Evolutionary conservation across 345 rosid genomes (phyloP).

Genomic region (Aurinia saxatilis): DNA sequence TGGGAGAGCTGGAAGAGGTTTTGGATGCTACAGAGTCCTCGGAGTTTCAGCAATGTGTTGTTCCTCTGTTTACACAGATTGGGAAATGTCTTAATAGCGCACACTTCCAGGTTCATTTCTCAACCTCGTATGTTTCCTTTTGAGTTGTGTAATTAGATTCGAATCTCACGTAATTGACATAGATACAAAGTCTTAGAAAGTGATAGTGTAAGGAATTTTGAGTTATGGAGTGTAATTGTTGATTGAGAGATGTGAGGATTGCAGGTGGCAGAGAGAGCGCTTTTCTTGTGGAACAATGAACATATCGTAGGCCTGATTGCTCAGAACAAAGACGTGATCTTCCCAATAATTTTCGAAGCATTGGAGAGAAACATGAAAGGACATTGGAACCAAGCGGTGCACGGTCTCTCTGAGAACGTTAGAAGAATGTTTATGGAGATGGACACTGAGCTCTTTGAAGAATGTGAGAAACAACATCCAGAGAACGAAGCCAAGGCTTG

Average conservation of each 20-base stretch:
- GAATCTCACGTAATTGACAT: not conserved
- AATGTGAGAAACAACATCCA: constrained; percentile 25
- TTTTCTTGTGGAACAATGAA: constrained; percentile 64
- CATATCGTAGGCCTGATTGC: constrained; percentile 47
- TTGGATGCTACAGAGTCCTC: constrained; percentile 32
- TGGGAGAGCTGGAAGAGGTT: constrained; percentile 44
- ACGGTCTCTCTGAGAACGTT: constrained; percentile 46
- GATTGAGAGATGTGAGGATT: constrained; percentile 12
- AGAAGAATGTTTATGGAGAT: constrained; percentile 42
- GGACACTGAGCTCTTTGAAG: constrained; percentile 37
- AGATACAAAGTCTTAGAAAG: not conserved
- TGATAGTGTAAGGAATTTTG: not conserved
- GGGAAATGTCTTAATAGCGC: constrained; percentile 40
- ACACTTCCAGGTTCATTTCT: constrained; percentile 39
- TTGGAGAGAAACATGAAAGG: constrained; percentile 48
- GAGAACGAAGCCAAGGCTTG: constrained; percentile 35
- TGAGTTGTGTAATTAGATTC: not conserved
- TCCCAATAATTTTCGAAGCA: constrained; percentile 50
- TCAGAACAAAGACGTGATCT: constrained; percentile 40
- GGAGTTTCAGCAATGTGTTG: constrained; percentile 35
- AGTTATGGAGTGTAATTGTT: not conserved
- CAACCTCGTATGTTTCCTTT: not conserved
- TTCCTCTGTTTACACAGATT: constrained; percentile 42
- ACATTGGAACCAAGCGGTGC: constrained; percentile 61
- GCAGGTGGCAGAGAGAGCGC: constrained; percentile 63